These are phyloP conservation scores for Fomitopsis schrenkii DNA, from an alignment of 1,284 basidiomycete genomes.

Conservation along the genomic window DNA sequence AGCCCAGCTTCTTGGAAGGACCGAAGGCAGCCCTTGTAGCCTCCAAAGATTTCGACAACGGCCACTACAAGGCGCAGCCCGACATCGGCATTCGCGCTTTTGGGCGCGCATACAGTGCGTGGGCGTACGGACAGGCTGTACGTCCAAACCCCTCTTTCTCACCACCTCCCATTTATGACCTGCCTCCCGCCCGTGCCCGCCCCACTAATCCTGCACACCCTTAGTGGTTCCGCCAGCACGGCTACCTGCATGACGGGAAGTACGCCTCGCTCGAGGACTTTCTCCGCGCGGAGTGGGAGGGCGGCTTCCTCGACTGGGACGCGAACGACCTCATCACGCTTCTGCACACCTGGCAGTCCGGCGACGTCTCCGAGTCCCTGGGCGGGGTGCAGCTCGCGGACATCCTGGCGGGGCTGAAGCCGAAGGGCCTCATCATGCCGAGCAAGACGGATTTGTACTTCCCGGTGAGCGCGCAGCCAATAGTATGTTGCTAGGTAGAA, in stretches of 20 bases:
- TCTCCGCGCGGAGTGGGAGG: constrained; percentile 44
- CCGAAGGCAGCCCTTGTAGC: constrained; percentile 50
- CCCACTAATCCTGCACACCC: background rate
- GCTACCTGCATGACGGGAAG: constrained; percentile 40
- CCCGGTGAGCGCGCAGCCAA: constrained; percentile 16
- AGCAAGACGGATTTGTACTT: constrained; percentile 58
- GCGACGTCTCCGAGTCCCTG: constrained; percentile 33
- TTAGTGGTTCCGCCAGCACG: constrained; percentile 55
- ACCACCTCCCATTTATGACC: background rate
- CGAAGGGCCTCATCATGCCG: constrained; percentile 54
- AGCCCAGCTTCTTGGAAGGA: constrained; percentile 52
- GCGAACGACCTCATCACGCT: constrained; percentile 37
- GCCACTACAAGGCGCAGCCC: constrained; percentile 46
- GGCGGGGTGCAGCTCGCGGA: constrained; percentile 16
- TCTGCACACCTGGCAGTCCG: constrained; percentile 35
- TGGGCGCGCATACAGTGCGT: constrained; percentile 53
- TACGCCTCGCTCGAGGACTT: constrained; percentile 47
- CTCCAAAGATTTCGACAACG: constrained; percentile 55
- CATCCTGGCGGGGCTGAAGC: constrained; percentile 26
- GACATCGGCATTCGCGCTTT: constrained; percentile 51
- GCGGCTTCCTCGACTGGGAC: constrained; percentile 32
- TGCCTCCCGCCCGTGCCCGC: background rate
- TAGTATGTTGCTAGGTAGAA: background rate
- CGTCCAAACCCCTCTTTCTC: constrained; percentile 10
- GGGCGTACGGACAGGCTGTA: constrained; percentile 56